These are phyloP conservation scores for Paramecium octaurelia DNA, from an alignment of 73 alveolate genomes.

Conservation along the genomic window DNA sequence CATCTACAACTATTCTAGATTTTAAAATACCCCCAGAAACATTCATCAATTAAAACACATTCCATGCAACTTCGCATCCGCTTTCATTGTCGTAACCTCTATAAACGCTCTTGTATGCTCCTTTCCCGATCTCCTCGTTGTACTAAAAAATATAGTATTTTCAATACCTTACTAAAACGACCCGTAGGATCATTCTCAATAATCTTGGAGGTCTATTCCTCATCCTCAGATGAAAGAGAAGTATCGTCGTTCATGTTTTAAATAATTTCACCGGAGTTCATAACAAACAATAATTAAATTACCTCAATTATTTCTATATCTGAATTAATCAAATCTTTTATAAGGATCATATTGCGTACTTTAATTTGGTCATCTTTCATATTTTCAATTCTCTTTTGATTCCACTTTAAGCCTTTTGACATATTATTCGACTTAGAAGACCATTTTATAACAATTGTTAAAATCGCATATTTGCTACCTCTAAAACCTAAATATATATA, in stretches of 20 bases:
- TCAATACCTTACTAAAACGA: slow-evolving; percentile 53
- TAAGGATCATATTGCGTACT: not conserved
- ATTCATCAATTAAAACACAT: slow-evolving; percentile 64
- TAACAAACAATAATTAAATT: not conserved
- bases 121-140: slow-evolving; percentile 67
- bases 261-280: not conserved
- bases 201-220: slow-evolving; percentile 5
- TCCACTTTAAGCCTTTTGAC: not conserved
- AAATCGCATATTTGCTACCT: not conserved
- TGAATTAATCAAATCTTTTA: not conserved
- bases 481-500: not conserved
- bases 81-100: slow-evolving; percentile 77
- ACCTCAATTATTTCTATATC: not conserved
- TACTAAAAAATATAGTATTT: not conserved
- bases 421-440: not conserved
- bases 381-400: not conserved
- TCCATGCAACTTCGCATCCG: slow-evolving; percentile 86
- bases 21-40: slow-evolving; percentile 48
- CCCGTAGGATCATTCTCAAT: slow-evolving; percentile 62
- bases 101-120: slow-evolving; percentile 68
- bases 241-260: not conserved
- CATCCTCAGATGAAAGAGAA: slow-evolving; percentile 1
- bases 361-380: not conserved
- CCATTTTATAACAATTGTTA: not conserved
- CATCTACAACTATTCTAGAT: not conserved